These are phyloP conservation scores for Phlyctochytrium arcticum DNA, from an alignment of 192 early-diverging fungal genomes.

Conservation along the genomic window DNA sequence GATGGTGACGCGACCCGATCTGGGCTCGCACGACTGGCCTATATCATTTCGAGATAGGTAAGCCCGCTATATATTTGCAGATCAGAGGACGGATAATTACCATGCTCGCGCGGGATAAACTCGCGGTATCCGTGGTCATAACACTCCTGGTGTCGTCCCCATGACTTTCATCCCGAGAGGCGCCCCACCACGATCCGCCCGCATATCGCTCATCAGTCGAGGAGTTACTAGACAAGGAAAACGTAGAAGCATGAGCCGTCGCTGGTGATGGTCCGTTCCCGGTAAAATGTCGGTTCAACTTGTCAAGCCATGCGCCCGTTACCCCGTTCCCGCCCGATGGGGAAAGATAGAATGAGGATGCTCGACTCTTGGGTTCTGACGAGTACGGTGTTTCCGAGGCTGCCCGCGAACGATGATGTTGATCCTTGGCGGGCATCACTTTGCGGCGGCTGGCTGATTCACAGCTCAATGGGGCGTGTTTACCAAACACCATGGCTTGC, in stretches of 20 bases:
- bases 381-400: not conserved
- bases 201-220: slow-evolving; percentile 4
- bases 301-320: slow-evolving; percentile 20
- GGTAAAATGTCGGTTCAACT: slow-evolving; percentile 6
- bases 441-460: slow-evolving; percentile 1
- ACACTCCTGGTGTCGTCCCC: not conserved
- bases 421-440: slow-evolving; percentile 4
- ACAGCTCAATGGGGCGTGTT: slow-evolving; percentile 30
- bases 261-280: too few relatives aligned
- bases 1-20: too few relatives aligned
- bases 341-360: not conserved
- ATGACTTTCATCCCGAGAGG: not conserved
- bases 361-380: not conserved
- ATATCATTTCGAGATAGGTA: too few relatives aligned
- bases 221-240: slow-evolving; percentile 5
- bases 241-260: not conserved
- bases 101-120: too few relatives aligned
- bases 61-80: too few relatives aligned
- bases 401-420: not conserved
- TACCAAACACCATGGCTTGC: slow-evolving; percentile 56
- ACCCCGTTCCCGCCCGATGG: not conserved
- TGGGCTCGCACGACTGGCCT: too few relatives aligned
- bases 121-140: too few relatives aligned
- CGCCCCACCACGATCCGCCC: not conserved
- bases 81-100: too few relatives aligned